Percentiles rank a stretch among this genome's conserved stretches.
Evolutionary conservation across 78 protist species (phyloP).

Genomic region (Ministeria vibrans): DNA sequence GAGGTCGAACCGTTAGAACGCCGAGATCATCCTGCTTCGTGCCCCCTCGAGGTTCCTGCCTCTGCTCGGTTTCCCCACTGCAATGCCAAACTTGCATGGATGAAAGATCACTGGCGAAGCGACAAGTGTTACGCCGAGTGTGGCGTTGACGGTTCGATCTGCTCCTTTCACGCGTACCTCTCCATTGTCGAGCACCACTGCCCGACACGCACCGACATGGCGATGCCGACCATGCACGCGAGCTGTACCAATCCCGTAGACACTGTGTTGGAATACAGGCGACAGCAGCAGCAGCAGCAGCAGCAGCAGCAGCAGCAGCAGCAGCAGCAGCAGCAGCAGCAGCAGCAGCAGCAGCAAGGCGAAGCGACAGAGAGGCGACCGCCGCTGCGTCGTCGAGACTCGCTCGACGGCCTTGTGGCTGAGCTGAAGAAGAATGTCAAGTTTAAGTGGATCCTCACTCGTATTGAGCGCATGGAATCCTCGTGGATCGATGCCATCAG

Average conservation of each 20-base stretch:
- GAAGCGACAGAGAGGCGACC: background rate
- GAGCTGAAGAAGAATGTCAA: background rate
- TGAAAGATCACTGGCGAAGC: background rate
- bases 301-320: too few species aligned
- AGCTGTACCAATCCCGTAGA: too few species aligned
- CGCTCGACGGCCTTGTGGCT: background rate
- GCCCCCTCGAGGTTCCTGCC: too few species aligned
- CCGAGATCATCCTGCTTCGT: too few species aligned
- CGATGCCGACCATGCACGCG: background rate
- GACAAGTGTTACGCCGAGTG: background rate
- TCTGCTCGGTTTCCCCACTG: background rate
- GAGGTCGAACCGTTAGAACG: too few species aligned
- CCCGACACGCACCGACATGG: background rate
- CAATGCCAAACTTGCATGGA: background rate
- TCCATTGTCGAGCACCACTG: background rate
- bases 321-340: background rate
- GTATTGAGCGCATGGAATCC: background rate
- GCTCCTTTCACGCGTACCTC: slow-evolving; percentile 1
- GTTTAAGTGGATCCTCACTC: background rate
- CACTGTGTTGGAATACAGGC: too few species aligned
- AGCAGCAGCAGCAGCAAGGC: background rate
- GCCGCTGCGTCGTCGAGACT: background rate
- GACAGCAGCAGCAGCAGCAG: too few species aligned
- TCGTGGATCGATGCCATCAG: background rate
- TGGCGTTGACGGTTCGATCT: background rate